These are phyloP conservation scores for Boletus eberwhitei DNA, from an alignment of 768 basidiomycete species.

Conservation along the genomic window DNA sequence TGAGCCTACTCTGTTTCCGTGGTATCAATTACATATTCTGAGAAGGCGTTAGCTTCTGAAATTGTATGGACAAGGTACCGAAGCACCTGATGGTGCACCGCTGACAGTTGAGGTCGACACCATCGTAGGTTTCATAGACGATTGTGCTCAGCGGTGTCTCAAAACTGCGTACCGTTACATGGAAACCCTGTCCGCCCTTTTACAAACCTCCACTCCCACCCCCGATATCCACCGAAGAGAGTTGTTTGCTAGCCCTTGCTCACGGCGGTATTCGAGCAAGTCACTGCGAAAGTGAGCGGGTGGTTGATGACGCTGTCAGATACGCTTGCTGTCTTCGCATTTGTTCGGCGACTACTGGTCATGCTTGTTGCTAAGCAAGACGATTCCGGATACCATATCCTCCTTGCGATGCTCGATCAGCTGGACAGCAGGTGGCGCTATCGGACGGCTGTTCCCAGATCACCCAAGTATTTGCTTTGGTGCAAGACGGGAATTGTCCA, in stretches of 20 bases:
- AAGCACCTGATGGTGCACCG: slow-evolving; percentile 49
- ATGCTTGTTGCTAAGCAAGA: slow-evolving; percentile 54
- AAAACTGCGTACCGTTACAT: slow-evolving; percentile 86
- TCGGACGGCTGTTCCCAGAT: slow-evolving; percentile 32
- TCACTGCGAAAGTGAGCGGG: slow-evolving; percentile 59
- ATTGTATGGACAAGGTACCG: slow-evolving; percentile 49
- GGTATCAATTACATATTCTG: neutral
- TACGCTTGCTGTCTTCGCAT: slow-evolving; percentile 58
- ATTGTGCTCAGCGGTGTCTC: slow-evolving; percentile 76
- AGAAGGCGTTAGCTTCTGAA: slow-evolving; percentile 53
- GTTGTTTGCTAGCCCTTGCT: slow-evolving; percentile 68
- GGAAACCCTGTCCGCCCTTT: slow-evolving; percentile 55
- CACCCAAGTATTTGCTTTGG: slow-evolving; percentile 37
- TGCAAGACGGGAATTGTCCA: slow-evolving; percentile 42
- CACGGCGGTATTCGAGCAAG: slow-evolving; percentile 77
- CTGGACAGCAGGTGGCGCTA: slow-evolving; percentile 35
- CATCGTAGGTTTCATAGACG: slow-evolving; percentile 73
- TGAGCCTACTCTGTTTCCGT: slow-evolving; percentile 29
- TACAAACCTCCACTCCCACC: slow-evolving; percentile 9
- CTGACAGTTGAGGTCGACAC: slow-evolving; percentile 55
- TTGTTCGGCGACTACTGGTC: slow-evolving; percentile 59
- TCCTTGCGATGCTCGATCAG: slow-evolving; percentile 34
- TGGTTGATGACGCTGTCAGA: slow-evolving; percentile 57
- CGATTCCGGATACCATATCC: slow-evolving; percentile 33
- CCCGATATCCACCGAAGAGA: slow-evolving; percentile 23